phyloP scores from a whole-genome alignment of 2,329 filamentous ascomycete genomes.

The Exophiala bonariae region DNA sequence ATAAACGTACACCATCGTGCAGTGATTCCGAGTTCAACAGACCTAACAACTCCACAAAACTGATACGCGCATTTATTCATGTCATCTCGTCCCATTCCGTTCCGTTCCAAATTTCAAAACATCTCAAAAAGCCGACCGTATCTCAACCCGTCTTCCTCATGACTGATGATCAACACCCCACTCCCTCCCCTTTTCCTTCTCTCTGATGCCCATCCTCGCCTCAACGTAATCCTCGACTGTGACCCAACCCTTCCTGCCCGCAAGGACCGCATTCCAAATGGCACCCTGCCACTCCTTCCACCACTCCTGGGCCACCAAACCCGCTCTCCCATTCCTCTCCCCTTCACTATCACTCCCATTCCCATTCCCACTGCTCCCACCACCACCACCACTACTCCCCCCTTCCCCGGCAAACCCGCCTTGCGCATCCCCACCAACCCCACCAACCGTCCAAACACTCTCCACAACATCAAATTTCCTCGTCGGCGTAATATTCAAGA shows the following conservation, averaged over 20 bases:
- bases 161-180: conserved; percentile 19
- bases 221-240: conserved; percentile 24
- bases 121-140: no score
- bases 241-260: conserved; percentile 14
- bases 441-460: conserved; percentile 28
- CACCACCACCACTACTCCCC: not conserved
- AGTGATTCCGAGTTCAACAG: no score
- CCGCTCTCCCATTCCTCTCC: conserved; percentile 8
- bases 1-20: no score
- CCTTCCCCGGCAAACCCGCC: conserved; percentile 1
- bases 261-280: conserved; percentile 23
- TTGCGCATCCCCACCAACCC: no score
- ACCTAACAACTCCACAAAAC: no score
- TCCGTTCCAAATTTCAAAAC: no score
- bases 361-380: not conserved
- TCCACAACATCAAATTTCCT: conserved; percentile 30
- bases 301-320: conserved; percentile 26
- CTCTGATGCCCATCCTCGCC: conserved; percentile 19
- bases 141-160: no score
- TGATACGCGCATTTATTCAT: no score
- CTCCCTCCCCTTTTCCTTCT: conserved; percentile 14
- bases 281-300: conserved; percentile 30
- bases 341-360: not conserved
- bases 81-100: no score
- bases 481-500: conserved; percentile 24